Base-by-base conservation (phyloP, 2,329 filamentous ascomycete genomes). In the Whalleya microplaca region DNA sequence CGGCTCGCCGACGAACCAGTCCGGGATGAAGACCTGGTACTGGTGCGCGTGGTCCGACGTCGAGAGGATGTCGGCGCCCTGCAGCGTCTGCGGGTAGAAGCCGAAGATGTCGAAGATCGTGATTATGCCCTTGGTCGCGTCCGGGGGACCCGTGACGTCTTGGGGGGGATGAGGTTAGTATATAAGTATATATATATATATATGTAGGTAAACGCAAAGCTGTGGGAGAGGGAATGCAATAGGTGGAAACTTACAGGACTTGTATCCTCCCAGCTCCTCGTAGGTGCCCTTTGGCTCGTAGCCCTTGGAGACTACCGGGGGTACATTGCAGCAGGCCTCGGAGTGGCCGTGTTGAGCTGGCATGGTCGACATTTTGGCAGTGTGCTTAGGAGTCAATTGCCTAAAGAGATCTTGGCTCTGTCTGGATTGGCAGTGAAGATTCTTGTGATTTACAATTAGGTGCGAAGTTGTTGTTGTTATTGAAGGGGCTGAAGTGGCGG, bases 1-100 rank as follows among this genome's bases (percentile, higher is more conserved):
- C 1, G 91, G 89, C 63, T 84, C 81, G 71, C 91, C 92, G 58
- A 90, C 83, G 78, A 96, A 96, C 82, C 91, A 94, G 76, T 97
- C 93, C 23, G 93, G 93, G 62, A 97, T 93, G 76, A 93, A 92
- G 64, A 96, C 90, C 65, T 86, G 87, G 79, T 96, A 95, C 69
- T 90, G 85, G 72, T 78, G 83, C 74, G 76, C 81, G 72, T 77
- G 69, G 66, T 84, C 79, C 58, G 79, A 77, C 45, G 76, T 76
- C 44, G 84, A 79, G 21, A 89, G 76, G 64, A 85, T 90, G 66
- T 91, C 88, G 60, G 86, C 85, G 21, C 87, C 88, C 71, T 90
- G 87, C 10, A 90, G 61, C 2, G 87, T 87, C 73, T 91, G 88
- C 21, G 84, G 82, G 68, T 83, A 89, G 81, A 87, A 86, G 66